A percentile compares a stretch with the other conserved stretches of the same genome.
These are phyloP conservation scores for Globisporangium cystogenes DNA, from an alignment of 352 stramenopile genomes.

Conservation along the genomic window DNA sequence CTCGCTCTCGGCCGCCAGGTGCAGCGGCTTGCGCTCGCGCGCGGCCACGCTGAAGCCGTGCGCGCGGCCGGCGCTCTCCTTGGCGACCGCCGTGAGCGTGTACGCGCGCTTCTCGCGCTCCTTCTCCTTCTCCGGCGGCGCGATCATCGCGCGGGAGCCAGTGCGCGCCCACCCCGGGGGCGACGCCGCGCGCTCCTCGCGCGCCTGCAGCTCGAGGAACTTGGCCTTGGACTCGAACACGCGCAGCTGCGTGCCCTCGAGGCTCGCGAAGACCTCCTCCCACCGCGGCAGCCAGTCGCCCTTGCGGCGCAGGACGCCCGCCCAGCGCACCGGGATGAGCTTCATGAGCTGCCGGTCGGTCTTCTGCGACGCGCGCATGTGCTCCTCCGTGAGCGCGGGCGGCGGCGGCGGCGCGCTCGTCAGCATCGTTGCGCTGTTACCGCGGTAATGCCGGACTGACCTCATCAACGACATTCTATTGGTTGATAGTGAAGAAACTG, in stretches of 20 bases:
- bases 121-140: slow-evolving; percentile 34
- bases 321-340: slow-evolving; percentile 64
- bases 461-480: no score
- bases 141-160: slow-evolving; percentile 3
- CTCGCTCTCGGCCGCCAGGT: slow-evolving; percentile 60
- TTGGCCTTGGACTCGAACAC: slow-evolving; percentile 63
- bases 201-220: slow-evolving; percentile 37
- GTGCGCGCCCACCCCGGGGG: slow-evolving; percentile 8
- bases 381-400: slow-evolving; percentile 22
- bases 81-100: slow-evolving; percentile 51
- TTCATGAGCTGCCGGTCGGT: slow-evolving; percentile 37
- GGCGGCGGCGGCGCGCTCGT: neutral
- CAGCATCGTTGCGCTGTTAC: no score
- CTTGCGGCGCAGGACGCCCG: slow-evolving; percentile 58
- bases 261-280: slow-evolving; percentile 62
- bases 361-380: slow-evolving; percentile 24
- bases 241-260: slow-evolving; percentile 56
- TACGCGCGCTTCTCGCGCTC: slow-evolving; percentile 32
- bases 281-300: slow-evolving; percentile 76
- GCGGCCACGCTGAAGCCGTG: slow-evolving; percentile 55
- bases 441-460: no score
- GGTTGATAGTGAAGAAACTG: no score
- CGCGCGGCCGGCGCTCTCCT: slow-evolving; percentile 46
- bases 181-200: slow-evolving; percentile 21
- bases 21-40: slow-evolving; percentile 52